Percentiles rank a stretch among this genome's conserved stretches.
Evolutionary conservation across 1,284 basidiomycete genomes (phyloP).

Genomic region (Vanrija sp.): DNA sequence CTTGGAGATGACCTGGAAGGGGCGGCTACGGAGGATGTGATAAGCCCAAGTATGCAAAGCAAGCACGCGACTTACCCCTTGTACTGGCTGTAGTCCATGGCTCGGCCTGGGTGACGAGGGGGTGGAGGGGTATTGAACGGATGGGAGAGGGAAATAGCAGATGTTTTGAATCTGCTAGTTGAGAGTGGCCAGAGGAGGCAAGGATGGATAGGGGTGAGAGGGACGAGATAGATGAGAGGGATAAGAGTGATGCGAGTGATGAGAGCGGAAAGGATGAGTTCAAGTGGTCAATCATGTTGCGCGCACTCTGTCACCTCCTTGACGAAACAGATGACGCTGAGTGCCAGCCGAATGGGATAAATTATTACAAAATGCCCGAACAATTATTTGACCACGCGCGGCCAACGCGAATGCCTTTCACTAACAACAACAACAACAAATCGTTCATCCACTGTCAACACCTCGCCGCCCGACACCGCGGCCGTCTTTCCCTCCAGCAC

Average conservation of each 20-base stretch:
- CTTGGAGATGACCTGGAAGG: constrained; percentile 47
- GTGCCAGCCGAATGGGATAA: background rate
- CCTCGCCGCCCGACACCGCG: background rate
- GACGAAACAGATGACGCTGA: background rate
- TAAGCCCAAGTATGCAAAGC: too few relatives aligned
- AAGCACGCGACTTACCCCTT: constrained; percentile 18
- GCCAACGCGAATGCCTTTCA: constrained; percentile 11
- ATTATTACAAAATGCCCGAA: background rate
- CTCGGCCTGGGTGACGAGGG: background rate
- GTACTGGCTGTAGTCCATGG: constrained; percentile 44
- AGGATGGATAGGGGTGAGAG: too few relatives aligned
- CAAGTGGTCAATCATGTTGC: background rate
- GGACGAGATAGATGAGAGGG: background rate
- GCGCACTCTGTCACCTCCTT: too few relatives aligned
- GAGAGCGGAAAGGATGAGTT: background rate
- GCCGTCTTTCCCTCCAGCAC: background rate
- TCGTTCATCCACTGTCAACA: background rate
- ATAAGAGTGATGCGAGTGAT: background rate
- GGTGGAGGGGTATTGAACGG: background rate
- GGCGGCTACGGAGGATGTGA: constrained; percentile 26
- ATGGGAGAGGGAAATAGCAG: background rate
- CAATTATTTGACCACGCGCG: too few relatives aligned
- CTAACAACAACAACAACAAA: background rate
- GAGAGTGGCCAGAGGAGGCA: background rate
- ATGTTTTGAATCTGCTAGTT: background rate